Evolutionary conservation across 2,329 filamentous ascomycete genomes (phyloP).

Genomic region (Hypoxylon sp.): DNA sequence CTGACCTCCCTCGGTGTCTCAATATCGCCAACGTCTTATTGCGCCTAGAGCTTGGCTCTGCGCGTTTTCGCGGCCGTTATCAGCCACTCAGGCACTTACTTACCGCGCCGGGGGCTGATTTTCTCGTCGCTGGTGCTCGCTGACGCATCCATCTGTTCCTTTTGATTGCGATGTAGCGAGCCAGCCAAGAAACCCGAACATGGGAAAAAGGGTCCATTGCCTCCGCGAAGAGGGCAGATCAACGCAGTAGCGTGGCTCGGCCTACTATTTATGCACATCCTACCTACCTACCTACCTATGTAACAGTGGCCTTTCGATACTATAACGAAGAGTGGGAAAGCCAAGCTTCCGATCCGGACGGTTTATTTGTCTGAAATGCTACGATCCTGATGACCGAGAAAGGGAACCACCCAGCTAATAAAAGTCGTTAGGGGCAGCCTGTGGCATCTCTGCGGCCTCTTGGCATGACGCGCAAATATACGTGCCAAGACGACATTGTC

Average conservation of each 20-base stretch:
- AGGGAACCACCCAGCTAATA: constrained; percentile 20
- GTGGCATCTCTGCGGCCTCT: constrained; percentile 31
- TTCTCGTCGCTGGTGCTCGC: not conserved
- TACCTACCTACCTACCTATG: too few relatives aligned
- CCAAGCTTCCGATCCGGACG: constrained; percentile 29
- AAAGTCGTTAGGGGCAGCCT: constrained; percentile 15
- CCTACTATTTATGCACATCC: constrained; percentile 27
- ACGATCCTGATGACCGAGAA: constrained; percentile 32
- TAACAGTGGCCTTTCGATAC: constrained; percentile 9
- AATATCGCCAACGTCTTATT: constrained; percentile 17
- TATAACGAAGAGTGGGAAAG: constrained; percentile 20
- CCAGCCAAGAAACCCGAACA: constrained; percentile 30
- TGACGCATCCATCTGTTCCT: constrained; percentile 13
- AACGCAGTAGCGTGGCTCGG: constrained; percentile 24
- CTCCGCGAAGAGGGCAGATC: constrained; percentile 27
- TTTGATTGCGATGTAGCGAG: constrained; percentile 27
- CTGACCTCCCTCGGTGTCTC: constrained; percentile 37
- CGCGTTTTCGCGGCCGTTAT: constrained; percentile 10
- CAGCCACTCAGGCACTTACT: not conserved
- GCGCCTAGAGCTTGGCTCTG: constrained; percentile 32
- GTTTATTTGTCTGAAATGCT: constrained; percentile 33
- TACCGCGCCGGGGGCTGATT: not conserved
- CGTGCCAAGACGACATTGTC: constrained; percentile 38
- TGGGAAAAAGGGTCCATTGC: constrained; percentile 26
- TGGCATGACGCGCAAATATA: constrained; percentile 40